Evolutionary conservation across 2,329 filamentous ascomycete species (phyloP), one percentile per base, ranked within the genome.

Genomic region (Apiospora kogelbergensis): DNA sequence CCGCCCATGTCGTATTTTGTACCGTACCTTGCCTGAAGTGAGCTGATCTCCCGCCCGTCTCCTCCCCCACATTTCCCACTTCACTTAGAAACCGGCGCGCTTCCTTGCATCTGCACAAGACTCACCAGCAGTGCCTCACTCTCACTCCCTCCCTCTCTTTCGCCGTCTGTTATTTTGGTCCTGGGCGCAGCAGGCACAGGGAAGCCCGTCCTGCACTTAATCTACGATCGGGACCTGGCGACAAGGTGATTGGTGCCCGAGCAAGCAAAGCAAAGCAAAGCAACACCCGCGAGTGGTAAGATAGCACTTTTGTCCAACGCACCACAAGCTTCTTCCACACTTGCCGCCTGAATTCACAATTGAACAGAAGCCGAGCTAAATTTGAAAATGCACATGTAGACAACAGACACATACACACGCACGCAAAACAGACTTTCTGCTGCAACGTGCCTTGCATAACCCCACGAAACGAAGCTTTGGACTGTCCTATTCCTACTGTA

Each of bases 391-490:
- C 37, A 60, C 53, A 33, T 60, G 53, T 60, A 60, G 53, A 60
- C 53, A 37, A 22, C 53, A 57, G 24, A 30, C 48, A 30, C 26
- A n/a, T 15, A 33, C 24, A 24, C 22, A 24, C 45, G 15, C 45
- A 24, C 45, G 24, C 45, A 53, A 26, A 60, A 37, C 53, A 60
- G 26, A 60, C 53, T 60, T 60, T 60, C 53, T 60, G 53, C 53
- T 60, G 53, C 53, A 60, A 60, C 53, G 53, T 60, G 30, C 53
- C 53, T 37, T 60, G 53, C 53, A 60, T 60, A 60, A 60, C 53
- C 53, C 53, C 53, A 37, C 53, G 53, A 60, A 60, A 22, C 53
- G 53, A 60, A 60, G n/a, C 53, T 60, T 30, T n/a, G 53, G 53
- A 37, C 53, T 60, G 6, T 33, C 26, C 53, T 30, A 10, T 13